phyloP scores from a whole-genome alignment of 1,139 yeast species.

The Suhomyces wounanorum region DNA sequence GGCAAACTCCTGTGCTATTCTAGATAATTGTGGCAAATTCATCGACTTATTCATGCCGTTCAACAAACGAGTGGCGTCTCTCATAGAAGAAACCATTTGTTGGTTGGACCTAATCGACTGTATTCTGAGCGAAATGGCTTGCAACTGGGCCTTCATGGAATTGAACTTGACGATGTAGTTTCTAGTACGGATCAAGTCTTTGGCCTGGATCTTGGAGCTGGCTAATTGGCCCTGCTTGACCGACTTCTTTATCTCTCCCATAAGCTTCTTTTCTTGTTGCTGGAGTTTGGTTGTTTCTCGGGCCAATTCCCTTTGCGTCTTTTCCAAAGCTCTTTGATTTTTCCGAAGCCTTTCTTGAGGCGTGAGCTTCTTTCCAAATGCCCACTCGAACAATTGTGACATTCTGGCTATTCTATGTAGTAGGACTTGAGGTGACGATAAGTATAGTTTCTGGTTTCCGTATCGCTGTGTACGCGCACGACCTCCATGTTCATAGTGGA shows the following conservation, averaged over 20 bases:
- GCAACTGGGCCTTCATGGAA: slow-evolving; percentile 92
- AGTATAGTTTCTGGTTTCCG: background rate
- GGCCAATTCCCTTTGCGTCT: slow-evolving; percentile 89
- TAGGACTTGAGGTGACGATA: background rate
- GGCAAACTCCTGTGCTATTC: slow-evolving; percentile 94
- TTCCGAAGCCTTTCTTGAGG: slow-evolving; percentile 94
- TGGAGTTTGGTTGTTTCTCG: slow-evolving; percentile 86
- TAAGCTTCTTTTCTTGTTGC: slow-evolving; percentile 85
- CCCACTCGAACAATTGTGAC: slow-evolving; percentile 75
- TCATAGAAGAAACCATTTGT: slow-evolving; percentile 94
- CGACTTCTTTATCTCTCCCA: slow-evolving; percentile 82
- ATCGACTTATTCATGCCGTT: slow-evolving; percentile 85
- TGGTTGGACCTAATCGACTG: slow-evolving; percentile 91
- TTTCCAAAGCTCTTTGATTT: slow-evolving; percentile 92
- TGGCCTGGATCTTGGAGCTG: slow-evolving; percentile 92
- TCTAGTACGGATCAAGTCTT: slow-evolving; percentile 88
- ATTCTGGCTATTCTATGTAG: slow-evolving; percentile 6
- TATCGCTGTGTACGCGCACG: slow-evolving; percentile 1
- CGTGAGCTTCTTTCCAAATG: slow-evolving; percentile 88
- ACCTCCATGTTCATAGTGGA: background rate
- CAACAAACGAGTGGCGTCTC: slow-evolving; percentile 87
- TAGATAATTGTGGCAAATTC: slow-evolving; percentile 86
- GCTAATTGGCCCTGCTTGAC: slow-evolving; percentile 89
- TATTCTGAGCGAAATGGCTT: slow-evolving; percentile 87
- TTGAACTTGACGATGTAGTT: slow-evolving; percentile 83